A percentile compares a stretch with the other conserved stretches of the same genome.
Conservation (phyloP, 2,329 filamentous ascomycete genomes). For the Diaporthe nobilis region DNA sequence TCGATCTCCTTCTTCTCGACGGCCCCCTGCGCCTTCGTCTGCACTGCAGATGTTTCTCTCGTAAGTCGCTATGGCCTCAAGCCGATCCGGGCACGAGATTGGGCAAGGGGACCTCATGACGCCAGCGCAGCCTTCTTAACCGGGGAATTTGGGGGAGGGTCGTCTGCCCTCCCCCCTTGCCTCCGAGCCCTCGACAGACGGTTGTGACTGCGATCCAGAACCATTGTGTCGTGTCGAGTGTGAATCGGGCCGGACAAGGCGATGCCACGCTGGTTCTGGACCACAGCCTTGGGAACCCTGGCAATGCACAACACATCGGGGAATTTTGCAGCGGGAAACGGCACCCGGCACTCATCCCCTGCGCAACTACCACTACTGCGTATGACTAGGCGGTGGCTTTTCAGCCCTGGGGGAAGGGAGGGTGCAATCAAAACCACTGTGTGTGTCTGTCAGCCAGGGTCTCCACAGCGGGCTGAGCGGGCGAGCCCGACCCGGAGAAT, state of each 20-base stretch:
- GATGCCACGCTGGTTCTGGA: not conserved
- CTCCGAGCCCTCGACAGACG: not conserved
- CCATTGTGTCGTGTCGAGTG: not conserved
- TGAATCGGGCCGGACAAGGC: constrained; percentile 12
- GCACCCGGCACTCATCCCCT: constrained; percentile 14
- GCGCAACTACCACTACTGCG: not conserved
- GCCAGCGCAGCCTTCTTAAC: not conserved
- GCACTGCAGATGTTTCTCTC: not conserved
- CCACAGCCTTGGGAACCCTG: constrained; percentile 14
- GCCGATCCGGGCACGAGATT: not conserved
- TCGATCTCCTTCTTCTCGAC: not conserved
- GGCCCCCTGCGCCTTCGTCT: not conserved
- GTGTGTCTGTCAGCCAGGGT: not conserved
- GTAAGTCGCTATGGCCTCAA: not conserved
- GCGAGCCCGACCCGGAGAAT: constrained; percentile 26
- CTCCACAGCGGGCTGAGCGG: constrained; percentile 30
- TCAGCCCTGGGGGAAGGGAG: constrained; percentile 16
- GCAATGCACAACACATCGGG: constrained; percentile 25
- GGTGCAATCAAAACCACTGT: not conserved
- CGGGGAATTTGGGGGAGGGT: not conserved
- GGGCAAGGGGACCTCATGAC: not conserved
- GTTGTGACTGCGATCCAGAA: not conserved
- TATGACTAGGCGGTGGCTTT: not conserved
- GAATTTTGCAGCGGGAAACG: constrained; percentile 23
- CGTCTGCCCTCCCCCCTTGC: not conserved